These are phyloP conservation scores for Stereocaulon alpinum DNA, from an alignment of 495 filamentous ascomycete genomes.

Conservation along the genomic window DNA sequence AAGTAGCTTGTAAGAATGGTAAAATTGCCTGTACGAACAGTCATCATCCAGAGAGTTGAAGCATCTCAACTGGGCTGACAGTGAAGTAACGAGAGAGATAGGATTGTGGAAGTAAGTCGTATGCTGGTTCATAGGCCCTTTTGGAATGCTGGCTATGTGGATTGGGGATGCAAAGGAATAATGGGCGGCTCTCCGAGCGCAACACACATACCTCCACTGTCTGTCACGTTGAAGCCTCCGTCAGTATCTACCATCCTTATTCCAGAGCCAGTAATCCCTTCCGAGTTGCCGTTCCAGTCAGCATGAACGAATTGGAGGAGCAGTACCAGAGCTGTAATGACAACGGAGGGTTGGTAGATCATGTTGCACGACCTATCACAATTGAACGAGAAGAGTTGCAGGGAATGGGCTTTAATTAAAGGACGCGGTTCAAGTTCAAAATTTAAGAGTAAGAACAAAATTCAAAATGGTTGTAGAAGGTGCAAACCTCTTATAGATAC, in stretches of 20 bases:
- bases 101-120: not conserved
- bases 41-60: not conserved
- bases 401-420: not conserved
- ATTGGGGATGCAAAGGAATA: not conserved
- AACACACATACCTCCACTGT: not conserved
- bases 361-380: not conserved
- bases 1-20: not conserved
- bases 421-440: not conserved
- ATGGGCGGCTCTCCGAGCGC: not conserved
- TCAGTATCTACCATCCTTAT: not conserved
- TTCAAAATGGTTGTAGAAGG: not conserved
- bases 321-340: not conserved
- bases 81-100: not conserved
- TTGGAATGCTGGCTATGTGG: not conserved
- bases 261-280: not conserved
- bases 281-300: not conserved
- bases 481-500: not conserved
- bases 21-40: not conserved
- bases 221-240: not conserved
- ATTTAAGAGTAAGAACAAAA: not conserved
- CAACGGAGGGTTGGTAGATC: not conserved
- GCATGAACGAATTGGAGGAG: not conserved
- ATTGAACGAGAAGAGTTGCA: not conserved
- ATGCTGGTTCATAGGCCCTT: not conserved
- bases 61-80: not conserved